Percentiles rank a stretch among this genome's conserved stretches.
Conservation (phyloP, 2,329 filamentous ascomycete species). For the Neonectria hederae region DNA sequence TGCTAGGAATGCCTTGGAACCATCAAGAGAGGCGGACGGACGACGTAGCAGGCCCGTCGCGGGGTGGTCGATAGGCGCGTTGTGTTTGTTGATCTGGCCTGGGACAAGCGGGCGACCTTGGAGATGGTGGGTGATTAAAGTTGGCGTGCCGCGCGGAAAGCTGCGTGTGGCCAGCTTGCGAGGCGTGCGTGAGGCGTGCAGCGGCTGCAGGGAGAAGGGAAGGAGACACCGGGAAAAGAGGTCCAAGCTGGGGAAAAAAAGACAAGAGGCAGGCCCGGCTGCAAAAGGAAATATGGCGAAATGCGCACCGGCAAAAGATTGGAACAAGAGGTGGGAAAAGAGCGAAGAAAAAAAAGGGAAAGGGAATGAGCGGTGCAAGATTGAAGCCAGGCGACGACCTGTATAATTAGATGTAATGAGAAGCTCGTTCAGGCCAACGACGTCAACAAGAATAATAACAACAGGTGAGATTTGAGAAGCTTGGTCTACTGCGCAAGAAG, state of each 20-base stretch:
- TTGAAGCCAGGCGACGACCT: not conserved
- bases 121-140: slow-evolving; percentile 35
- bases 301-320: slow-evolving; percentile 21
- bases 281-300: slow-evolving; percentile 32
- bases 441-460: slow-evolving; percentile 3
- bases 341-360: not conserved
- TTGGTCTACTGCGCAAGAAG: slow-evolving; percentile 3
- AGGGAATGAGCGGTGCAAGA: not conserved
- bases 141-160: slow-evolving; percentile 32
- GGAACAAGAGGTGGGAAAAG: not conserved
- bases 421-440: slow-evolving; percentile 1
- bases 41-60: slow-evolving; percentile 42
- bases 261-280: slow-evolving; percentile 39
- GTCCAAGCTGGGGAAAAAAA: slow-evolving; percentile 36
- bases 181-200: slow-evolving; percentile 34
- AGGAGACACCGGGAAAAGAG: slow-evolving; percentile 2
- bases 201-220: slow-evolving; percentile 37
- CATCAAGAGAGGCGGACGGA: slow-evolving; percentile 42
- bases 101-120: slow-evolving; percentile 8
- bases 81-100: slow-evolving; percentile 34
- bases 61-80: slow-evolving; percentile 24
- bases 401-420: not conserved
- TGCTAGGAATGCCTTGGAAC: slow-evolving; percentile 41
- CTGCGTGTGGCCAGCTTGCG: slow-evolving; percentile 25
- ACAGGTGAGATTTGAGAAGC: slow-evolving; percentile 1